Percentiles rank a stretch among this genome's conserved stretches.
Evolutionary conservation across 441 rosid genomes (phyloP).

Genomic region (Pelargonium hybrid): DNA sequence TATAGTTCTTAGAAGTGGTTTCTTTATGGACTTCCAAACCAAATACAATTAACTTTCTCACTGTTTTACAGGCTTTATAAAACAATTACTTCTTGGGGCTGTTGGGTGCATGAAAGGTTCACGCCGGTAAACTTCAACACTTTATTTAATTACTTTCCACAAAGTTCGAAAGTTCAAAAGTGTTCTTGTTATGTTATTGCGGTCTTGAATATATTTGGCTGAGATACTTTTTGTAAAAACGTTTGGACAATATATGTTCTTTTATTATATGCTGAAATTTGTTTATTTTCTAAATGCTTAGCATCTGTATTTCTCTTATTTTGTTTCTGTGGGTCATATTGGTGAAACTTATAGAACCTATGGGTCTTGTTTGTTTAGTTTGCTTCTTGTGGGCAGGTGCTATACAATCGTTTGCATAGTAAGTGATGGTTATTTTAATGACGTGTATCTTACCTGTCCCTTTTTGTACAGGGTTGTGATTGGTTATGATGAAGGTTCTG

Average conservation of each 20-base stretch:
- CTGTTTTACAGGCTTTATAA: constrained; percentile 63
- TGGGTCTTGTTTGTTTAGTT: not conserved
- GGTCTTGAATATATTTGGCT: not conserved
- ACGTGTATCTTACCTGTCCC: constrained; percentile 5
- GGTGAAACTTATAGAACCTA: not conserved
- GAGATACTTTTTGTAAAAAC: not conserved
- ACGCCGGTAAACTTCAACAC: constrained; percentile 42
- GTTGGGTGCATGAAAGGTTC: constrained; percentile 63
- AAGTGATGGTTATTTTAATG: constrained; percentile 9
- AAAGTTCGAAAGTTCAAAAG: not conserved
- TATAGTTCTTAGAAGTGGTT: not conserved
- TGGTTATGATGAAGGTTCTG: constrained; percentile 97
- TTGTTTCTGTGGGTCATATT: not conserved
- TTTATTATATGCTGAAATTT: not conserved
- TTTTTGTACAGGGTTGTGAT: constrained; percentile 57
- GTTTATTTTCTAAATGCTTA: not conserved
- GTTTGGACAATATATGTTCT: not conserved
- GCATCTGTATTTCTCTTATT: not conserved
- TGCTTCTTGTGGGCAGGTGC: not conserved
- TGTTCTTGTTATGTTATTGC: not conserved
- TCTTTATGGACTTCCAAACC: not conserved
- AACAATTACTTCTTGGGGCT: constrained; percentile 81
- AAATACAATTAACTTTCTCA: constrained; percentile 10
- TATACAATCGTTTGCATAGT: not conserved
- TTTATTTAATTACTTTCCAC: not conserved